A percentile compares a stretch with the other conserved stretches of the same genome.
Conservation (phyloP, 495 filamentous ascomycete genomes). For the Bathelium albidoporum region DNA sequence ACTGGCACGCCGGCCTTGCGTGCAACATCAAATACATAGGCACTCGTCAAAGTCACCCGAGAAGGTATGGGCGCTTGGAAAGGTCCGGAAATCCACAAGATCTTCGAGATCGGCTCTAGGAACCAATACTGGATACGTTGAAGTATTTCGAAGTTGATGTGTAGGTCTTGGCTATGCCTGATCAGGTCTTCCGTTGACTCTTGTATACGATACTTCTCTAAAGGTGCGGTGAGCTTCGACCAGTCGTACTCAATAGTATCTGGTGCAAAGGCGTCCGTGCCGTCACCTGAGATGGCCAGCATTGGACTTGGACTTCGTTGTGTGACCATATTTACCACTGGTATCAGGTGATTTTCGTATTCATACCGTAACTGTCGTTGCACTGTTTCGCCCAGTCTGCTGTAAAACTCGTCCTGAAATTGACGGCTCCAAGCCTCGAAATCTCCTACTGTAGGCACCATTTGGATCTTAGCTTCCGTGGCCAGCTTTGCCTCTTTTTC, state of each 20-base stretch:
- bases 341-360: not conserved
- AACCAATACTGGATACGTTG: not conserved
- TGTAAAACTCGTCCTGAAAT: not conserved
- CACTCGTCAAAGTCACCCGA: not conserved
- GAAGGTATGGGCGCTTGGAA: not conserved
- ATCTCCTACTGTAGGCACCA: not conserved
- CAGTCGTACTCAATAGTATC: not conserved
- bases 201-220: not conserved
- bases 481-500: not conserved
- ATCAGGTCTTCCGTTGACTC: not conserved
- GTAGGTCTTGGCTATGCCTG: not conserved
- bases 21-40: not conserved
- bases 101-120: not conserved
- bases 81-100: not conserved
- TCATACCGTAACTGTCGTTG: not conserved
- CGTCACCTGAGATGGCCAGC: not conserved
- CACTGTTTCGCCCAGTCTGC: not conserved
- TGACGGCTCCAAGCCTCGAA: not conserved
- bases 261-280: not conserved
- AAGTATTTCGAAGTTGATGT: not conserved
- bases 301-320: not conserved
- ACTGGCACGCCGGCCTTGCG: not conserved
- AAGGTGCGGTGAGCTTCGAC: not conserved
- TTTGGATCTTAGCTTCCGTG: not conserved
- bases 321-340: not conserved